A percentile compares a stretch with the other conserved stretches of the same genome.
Conservation (phyloP, 2,329 filamentous ascomycete genomes). For the Aspergillus ibericus region DNA sequence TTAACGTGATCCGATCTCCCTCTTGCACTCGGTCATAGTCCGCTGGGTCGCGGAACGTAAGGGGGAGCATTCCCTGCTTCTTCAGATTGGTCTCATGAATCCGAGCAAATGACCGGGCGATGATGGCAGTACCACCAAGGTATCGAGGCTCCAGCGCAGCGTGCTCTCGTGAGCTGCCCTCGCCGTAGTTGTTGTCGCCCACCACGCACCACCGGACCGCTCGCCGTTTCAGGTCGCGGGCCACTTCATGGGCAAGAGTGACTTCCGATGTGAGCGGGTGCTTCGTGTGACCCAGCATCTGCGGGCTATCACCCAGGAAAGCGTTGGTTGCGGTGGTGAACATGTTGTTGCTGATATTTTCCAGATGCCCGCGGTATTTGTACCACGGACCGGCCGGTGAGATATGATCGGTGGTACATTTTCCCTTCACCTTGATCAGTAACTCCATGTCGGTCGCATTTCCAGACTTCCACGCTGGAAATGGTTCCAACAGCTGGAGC, state of each 20-base stretch:
- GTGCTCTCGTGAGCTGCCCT: constrained; percentile 93
- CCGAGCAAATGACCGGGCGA: constrained; percentile 89
- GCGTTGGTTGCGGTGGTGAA: constrained; percentile 93
- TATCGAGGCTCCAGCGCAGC: constrained; percentile 94
- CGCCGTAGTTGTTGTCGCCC: constrained; percentile 98
- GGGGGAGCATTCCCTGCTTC: constrained; percentile 99
- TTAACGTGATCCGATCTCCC: constrained; percentile 20
- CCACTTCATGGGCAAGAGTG: constrained; percentile 81
- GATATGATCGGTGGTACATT: constrained; percentile 94
- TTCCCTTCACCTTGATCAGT: constrained; percentile 89
- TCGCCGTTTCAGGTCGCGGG: constrained; percentile 93
- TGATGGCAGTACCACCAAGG: constrained; percentile 90
- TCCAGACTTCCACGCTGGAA: constrained; percentile 54
- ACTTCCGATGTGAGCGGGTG: constrained; percentile 74
- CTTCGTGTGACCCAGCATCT: constrained; percentile 25
- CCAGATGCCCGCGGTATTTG: constrained; percentile 96
- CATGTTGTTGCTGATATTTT: constrained; percentile 99
- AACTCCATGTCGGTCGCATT: constrained; percentile 71
- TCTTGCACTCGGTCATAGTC: constrained; percentile 68
- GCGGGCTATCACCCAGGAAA: constrained; percentile 25
- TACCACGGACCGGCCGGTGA: constrained; percentile 84
- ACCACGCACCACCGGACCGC: constrained; percentile 92
- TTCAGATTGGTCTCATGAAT: constrained; percentile 99
- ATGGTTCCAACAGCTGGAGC: constrained; percentile 19
- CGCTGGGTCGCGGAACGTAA: constrained; percentile 85